Base-by-base conservation (phyloP, 306 rosid genomes). In the Malus asiatica region DNA sequence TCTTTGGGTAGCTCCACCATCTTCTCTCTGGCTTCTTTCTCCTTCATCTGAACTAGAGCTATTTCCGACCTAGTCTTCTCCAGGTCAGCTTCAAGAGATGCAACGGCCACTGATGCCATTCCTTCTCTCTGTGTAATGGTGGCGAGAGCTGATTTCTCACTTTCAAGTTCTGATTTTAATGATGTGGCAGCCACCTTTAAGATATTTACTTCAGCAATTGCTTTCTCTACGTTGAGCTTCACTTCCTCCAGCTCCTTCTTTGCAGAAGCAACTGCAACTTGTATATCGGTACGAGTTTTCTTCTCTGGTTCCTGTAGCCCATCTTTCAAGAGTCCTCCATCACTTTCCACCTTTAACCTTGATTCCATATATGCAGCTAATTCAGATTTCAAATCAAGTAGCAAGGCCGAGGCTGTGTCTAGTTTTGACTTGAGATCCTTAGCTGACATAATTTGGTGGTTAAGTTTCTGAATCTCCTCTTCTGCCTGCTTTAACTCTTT, bases 71-170 rank as follows among this genome's bases (percentile, higher is more conserved):
- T 87, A 42, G 96, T 93, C 82, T 74, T 88, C 74, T 93, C 90
- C 84, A 96, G 79, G 71, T 96, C 98, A 78, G 94, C 93, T 78
- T 96, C 91, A 29, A 96, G 91, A 77, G 99, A 90, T 52, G 96
- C 90, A 69, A 93, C 98, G 48, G 97, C 93, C 70, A 92, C 83
- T 33, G 96, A 88, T 69, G 99, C 96, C 94, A 96, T 96, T 84
- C 98, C 98, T 84, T 96, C 99, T 86, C 98, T 90, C 83, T 91
- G 97, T 80, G 78, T 78, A 69, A 96, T 79, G 66, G 88, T 63
- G 33, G 89, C 89, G 63, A 93, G 90, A 77, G 85, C 82, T 22
- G 90, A 87, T 83, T 89, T 96, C 88, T 89, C 96, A 77, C 70
- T 85, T 79, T 90, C 97, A 78, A 96, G 94, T 81, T 96, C 98